Conservation (phyloP, 441 rosid genomes). For the Arabidopsis hybrid region DNA sequence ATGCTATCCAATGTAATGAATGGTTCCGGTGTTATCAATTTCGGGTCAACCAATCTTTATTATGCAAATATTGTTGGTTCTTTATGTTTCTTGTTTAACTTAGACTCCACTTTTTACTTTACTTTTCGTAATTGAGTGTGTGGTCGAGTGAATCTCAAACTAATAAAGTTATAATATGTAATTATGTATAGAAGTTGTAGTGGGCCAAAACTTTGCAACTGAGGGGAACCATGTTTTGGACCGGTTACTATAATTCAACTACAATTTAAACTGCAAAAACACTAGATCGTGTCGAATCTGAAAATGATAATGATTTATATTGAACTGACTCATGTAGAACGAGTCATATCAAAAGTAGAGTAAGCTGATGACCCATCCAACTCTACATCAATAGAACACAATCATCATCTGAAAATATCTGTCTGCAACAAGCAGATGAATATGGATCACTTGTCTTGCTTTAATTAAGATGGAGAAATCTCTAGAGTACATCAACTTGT, state of each 20-base stretch:
- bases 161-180: not conserved
- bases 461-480: constrained; percentile 1
- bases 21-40: not conserved
- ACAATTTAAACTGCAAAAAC: not conserved
- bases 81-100: constrained; percentile 25
- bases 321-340: not conserved
- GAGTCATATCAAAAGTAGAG: not conserved
- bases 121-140: constrained; percentile 21
- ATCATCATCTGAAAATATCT: not conserved
- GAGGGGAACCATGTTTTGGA: constrained; percentile 21
- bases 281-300: not conserved
- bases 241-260: not conserved
- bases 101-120: constrained; percentile 2
- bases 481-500: constrained; percentile 19
- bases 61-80: not conserved
- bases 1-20: constrained; percentile 20
- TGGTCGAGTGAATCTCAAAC: constrained; percentile 22
- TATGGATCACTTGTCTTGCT: not conserved
- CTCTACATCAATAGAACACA: not conserved
- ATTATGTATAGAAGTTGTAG: constrained; percentile 7
- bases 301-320: not conserved
- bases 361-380: not conserved
- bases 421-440: not conserved
- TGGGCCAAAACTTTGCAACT: constrained; percentile 7
- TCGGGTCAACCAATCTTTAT: not conserved